Evolutionary conservation across 768 basidiomycete species (phyloP).

Genomic region (Mycena leptocephala): DNA sequence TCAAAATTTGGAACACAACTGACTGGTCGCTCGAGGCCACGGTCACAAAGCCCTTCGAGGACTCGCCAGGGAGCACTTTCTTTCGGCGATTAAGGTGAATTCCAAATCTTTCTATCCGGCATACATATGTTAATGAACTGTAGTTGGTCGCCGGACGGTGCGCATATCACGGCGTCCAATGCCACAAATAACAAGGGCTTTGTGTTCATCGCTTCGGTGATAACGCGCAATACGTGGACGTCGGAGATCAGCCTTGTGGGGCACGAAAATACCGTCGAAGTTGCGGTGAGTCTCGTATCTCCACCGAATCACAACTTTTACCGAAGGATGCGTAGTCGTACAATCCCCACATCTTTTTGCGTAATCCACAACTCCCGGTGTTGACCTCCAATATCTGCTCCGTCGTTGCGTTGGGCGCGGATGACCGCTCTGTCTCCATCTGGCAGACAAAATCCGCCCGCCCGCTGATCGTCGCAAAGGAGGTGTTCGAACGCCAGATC

Average conservation of each 20-base stretch:
- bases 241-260: constrained; percentile 96
- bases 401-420: constrained; percentile 94
- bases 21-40: constrained; percentile 93
- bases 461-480: constrained; percentile 93
- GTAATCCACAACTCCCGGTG: constrained; percentile 77
- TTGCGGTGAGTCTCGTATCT: constrained; percentile 74
- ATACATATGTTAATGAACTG: not conserved
- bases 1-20: constrained; percentile 96
- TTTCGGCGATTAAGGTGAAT: constrained; percentile 89
- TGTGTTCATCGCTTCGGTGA: constrained; percentile 97
- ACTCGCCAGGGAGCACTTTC: constrained; percentile 96
- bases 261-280: constrained; percentile 97
- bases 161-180: constrained; percentile 97
- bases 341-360: constrained; percentile 95
- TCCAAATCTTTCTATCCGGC: not conserved
- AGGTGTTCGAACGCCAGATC: constrained; percentile 95
- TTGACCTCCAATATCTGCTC: constrained; percentile 90
- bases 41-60: constrained; percentile 92
- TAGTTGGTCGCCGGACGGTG: constrained; percentile 99
- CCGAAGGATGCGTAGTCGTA: constrained; percentile 72
- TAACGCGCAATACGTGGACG: constrained; percentile 91
- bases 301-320: not conserved
- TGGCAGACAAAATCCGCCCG: constrained; percentile 96
- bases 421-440: constrained; percentile 93
- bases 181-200: constrained; percentile 97